A percentile compares a stretch with the other conserved stretches of the same genome.
phyloP scores from a whole-genome alignment of 2,329 filamentous ascomycete species.

The Tolypocladium amazonense region DNA sequence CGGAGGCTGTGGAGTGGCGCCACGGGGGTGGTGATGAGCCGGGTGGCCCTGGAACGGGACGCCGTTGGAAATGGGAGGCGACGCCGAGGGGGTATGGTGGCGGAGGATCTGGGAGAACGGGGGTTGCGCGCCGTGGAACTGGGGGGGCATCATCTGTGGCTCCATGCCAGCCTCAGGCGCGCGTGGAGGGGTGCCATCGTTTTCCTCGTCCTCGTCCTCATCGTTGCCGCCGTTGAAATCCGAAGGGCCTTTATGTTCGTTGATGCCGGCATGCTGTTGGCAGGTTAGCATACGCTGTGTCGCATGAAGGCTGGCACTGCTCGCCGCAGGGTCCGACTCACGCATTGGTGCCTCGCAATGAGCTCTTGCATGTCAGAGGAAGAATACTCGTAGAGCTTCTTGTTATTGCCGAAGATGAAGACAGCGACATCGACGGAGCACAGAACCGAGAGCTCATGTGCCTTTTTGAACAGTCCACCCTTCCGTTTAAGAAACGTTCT shows the following conservation, averaged over 20 bases:
- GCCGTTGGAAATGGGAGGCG: constrained; percentile 76
- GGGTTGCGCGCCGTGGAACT: constrained; percentile 52
- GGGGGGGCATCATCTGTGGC: constrained; percentile 55
- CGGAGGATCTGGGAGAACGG: constrained; percentile 75
- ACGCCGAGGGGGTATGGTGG: constrained; percentile 74
- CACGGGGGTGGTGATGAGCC: constrained; percentile 39
- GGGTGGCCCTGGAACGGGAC: constrained; percentile 51
- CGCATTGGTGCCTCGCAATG: constrained; percentile 80
- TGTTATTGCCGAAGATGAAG: constrained; percentile 97
- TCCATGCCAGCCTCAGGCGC: constrained; percentile 44
- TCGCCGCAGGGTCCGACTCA: constrained; percentile 37
- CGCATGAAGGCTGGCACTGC: not conserved
- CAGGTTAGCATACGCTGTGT: not conserved
- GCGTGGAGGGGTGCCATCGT: constrained; percentile 59
- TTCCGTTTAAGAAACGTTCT: constrained; percentile 98
- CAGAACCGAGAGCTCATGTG: constrained; percentile 92
- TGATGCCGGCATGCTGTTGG: constrained; percentile 73
- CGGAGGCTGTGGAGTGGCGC: constrained; percentile 70
- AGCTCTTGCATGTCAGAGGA: constrained; percentile 89
- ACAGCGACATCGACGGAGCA: constrained; percentile 98
- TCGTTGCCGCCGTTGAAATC: constrained; percentile 86
- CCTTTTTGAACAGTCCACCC: constrained; percentile 98
- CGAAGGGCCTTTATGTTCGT: constrained; percentile 89
- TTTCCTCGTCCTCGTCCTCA: constrained; percentile 71
- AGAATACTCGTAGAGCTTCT: constrained; percentile 97